Conservation (phyloP, 2,329 filamentous ascomycete species). For the Penicillium sp. region DNA sequence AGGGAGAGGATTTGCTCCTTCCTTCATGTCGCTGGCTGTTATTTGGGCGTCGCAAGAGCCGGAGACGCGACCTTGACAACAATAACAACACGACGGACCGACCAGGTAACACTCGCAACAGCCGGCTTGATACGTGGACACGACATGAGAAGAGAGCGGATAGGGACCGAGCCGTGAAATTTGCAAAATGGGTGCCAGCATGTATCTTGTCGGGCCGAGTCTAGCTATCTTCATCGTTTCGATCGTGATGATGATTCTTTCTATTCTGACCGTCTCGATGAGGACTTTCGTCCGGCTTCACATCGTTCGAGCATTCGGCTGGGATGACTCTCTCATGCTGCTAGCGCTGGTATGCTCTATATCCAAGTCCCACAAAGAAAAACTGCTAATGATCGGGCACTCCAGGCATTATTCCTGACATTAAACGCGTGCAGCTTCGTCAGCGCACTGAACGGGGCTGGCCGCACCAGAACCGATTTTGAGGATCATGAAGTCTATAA, state of each 20-base stretch:
- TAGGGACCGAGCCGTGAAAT: background rate
- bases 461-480: conserved; percentile 10
- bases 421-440: conserved; percentile 8
- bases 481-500: background rate
- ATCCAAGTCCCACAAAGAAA: background rate
- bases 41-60: background rate
- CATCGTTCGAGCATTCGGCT: conserved; percentile 25
- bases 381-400: background rate
- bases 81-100: background rate
- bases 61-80: background rate
- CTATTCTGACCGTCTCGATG: conserved; percentile 20
- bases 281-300: conserved; percentile 26
- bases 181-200: conserved; percentile 10
- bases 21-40: background rate
- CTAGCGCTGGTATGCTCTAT: conserved; percentile 21
- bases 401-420: conserved; percentile 5
- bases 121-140: background rate
- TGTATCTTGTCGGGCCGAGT: conserved; percentile 22
- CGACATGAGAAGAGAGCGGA: background rate
- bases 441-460: conserved; percentile 10
- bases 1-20: background rate
- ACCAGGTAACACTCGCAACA: background rate
- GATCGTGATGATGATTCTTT: conserved; percentile 21
- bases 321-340: conserved; percentile 29
- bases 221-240: conserved; percentile 21